Base-by-base conservation (phyloP, 2,329 filamentous ascomycete genomes). In the Sarocladium brachiariae region DNA sequence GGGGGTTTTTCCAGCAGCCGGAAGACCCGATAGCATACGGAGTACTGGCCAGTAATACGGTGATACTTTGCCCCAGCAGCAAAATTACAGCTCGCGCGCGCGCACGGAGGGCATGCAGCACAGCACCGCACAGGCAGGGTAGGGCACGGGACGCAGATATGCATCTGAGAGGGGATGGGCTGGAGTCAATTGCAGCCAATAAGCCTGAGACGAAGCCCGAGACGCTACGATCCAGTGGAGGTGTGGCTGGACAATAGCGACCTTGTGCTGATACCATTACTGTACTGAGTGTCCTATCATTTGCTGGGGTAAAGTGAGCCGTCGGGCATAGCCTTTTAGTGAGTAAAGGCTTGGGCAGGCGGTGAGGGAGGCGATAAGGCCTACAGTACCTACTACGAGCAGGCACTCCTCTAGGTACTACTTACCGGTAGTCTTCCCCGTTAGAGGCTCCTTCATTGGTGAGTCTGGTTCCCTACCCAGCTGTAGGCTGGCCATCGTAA, bases 291-390 rank as follows among this genome's bases (percentile, higher is more conserved):
- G n/a, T n/a, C n/a, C n/a, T n/a, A n/a, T n/a, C n/a, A n/a, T n/a
- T n/a, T 47, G 43, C 39, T 43, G 39, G 39, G 39, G 39, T 43
- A 43, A 39, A 43, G 39, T n/a, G 39, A n/a, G n/a, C n/a, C n/a
- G n/a, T n/a, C n/a, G n/a, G n/a, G n/a, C n/a, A n/a, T n/a, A n/a
- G 6, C 39, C 21, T 25, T 25, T 43, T 43, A 43, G 39, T 43
- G 39, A 23, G n/a, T 43, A 23, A 19, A 14, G 11, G n/a, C n/a
- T n/a, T n/a, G n/a, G n/a, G 21, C 9, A 14, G 39, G 39, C 39
- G 39, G 39, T 43, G 39, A 43, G 39, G 19, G 39, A 43, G 3
- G 13, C 21, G 39, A 43, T 43, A 43, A 43, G 39, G 39, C n/a
- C n/a, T 30, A 30, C 27, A 13, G 27, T n/a, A n/a, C n/a, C n/a